Evolutionary conservation across 1,284 basidiomycete genomes (phyloP).

Genomic region (Cutaneotrichosporon sp.): DNA sequence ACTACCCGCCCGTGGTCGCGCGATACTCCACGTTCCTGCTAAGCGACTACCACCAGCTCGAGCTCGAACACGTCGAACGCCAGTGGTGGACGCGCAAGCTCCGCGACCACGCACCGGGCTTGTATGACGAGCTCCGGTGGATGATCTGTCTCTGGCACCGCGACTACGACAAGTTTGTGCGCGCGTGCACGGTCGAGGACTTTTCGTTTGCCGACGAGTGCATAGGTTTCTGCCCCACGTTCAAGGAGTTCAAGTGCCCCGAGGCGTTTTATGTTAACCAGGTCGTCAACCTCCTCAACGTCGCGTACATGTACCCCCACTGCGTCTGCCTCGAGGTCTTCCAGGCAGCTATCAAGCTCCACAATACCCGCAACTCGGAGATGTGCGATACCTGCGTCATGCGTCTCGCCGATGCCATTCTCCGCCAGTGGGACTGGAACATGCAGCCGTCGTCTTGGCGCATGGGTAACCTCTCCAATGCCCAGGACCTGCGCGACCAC

Average conservation of each 20-base stretch:
- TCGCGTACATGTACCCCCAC: neutral
- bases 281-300: neutral
- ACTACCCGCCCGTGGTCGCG: neutral
- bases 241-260: neutral
- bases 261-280: neutral
- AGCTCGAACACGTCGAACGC: neutral
- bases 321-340: conserved; percentile 1
- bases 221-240: neutral
- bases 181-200: neutral
- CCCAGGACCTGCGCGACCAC: too few species aligned
- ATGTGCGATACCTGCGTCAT: neutral
- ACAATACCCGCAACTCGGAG: neutral
- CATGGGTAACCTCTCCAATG: neutral
- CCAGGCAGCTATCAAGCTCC: neutral
- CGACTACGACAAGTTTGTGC: neutral
- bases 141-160: neutral
- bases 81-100: conserved; percentile 1
- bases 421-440: neutral
- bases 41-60: neutral
- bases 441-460: neutral
- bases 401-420: neutral
- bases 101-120: neutral
- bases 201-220: neutral
- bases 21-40: conserved; percentile 1
- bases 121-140: neutral